Conservation (phyloP, 345 rosid species). For the Rhodomyrtus tomentosa region DNA sequence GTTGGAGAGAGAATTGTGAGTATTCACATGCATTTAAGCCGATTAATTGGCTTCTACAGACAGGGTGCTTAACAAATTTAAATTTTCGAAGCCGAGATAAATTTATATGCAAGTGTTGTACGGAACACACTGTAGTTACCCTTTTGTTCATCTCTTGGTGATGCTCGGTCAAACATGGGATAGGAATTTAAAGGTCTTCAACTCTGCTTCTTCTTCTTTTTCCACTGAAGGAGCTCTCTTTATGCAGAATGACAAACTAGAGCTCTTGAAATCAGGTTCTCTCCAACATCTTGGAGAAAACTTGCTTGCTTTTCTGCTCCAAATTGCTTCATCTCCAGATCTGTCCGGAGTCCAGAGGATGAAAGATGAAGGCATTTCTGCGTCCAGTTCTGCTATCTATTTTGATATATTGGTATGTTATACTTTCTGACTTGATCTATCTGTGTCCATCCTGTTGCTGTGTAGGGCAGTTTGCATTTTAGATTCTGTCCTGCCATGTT, state of each 20-base stretch:
- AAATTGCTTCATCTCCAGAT: conserved; percentile 45
- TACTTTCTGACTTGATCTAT: neutral
- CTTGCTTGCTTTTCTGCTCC: conserved; percentile 85
- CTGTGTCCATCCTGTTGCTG: neutral
- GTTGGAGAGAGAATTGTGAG: neutral
- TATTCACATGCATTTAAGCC: neutral
- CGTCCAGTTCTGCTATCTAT: conserved; percentile 35
- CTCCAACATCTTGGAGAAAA: conserved; percentile 98
- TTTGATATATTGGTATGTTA: conserved; percentile 77
- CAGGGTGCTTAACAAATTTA: neutral
- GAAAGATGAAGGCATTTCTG: conserved; percentile 24
- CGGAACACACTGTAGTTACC: neutral
- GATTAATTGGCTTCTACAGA: neutral
- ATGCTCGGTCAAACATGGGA: neutral
- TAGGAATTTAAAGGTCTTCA: neutral
- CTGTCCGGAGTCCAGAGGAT: conserved; percentile 26
- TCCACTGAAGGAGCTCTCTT: neutral
- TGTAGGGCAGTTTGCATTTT: neutral
- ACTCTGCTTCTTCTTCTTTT: neutral
- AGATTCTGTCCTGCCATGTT: neutral
- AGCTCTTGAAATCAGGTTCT: conserved; percentile 80
- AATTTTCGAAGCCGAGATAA: neutral
- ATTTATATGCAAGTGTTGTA: neutral
- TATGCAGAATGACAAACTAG: conserved; percentile 80
- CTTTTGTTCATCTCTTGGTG: neutral